Evolutionary conservation across 73 alveolate genomes (phyloP).

Genomic region (Paraurostyla sp.): DNA sequence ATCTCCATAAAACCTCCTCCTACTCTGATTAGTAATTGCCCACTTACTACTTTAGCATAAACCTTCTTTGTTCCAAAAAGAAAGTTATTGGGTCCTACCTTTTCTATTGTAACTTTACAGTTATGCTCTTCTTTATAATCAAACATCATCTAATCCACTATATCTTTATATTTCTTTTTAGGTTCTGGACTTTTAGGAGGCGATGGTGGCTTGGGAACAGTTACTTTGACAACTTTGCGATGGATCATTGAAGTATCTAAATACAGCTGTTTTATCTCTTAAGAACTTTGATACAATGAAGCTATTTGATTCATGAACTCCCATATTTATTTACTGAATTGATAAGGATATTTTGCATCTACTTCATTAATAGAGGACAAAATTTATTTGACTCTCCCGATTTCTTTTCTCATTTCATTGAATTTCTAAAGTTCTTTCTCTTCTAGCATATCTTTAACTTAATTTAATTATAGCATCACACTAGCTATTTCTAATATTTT

Average conservation of each 20-base stretch:
- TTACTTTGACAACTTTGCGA: not conserved
- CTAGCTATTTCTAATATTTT: no score
- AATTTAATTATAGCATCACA: no score
- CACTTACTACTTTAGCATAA: slow-evolving; percentile 1
- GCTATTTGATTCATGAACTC: no score
- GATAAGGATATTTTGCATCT: no score
- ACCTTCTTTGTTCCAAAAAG: slow-evolving; percentile 17
- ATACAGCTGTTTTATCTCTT: not conserved
- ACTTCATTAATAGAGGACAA: no score
- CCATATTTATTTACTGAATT: no score
- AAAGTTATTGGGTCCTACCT: not conserved
- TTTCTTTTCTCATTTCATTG: no score
- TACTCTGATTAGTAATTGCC: slow-evolving; percentile 1
- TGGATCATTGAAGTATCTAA: not conserved
- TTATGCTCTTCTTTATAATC: not conserved
- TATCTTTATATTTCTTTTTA: not conserved
- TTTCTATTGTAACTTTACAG: not conserved
- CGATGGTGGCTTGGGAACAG: not conserved
- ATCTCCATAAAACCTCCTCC: slow-evolving; percentile 27
- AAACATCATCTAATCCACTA: not conserved
- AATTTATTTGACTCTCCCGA: no score
- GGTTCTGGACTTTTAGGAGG: not conserved
- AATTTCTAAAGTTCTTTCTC: no score
- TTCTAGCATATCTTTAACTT: no score
- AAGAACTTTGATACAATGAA: no score